A percentile compares a stretch with the other conserved stretches of the same genome.
These are phyloP conservation scores for Komagataella pseudopastoris DNA, from an alignment of 805 yeast species.

Conservation along the genomic window DNA sequence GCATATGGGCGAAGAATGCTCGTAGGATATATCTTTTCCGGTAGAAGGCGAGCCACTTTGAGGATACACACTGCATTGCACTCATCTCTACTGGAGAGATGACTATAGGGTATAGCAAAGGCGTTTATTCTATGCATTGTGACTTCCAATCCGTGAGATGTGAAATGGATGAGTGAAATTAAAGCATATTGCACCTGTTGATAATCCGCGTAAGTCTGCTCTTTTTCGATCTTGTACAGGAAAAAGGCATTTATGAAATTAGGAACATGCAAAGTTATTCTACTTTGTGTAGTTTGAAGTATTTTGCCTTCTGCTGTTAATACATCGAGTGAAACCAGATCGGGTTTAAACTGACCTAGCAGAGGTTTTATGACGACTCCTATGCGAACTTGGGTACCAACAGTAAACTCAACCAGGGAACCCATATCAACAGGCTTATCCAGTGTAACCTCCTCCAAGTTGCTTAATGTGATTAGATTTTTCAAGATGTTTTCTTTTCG, in stretches of 20 bases:
- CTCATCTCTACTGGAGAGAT: background rate
- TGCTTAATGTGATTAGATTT: no score
- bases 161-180: background rate
- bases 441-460: background rate
- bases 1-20: background rate
- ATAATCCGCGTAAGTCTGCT: background rate
- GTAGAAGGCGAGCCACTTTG: background rate
- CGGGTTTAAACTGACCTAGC: background rate
- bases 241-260: background rate
- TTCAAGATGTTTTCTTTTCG: background rate
- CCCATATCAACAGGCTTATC: background rate
- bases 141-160: background rate
- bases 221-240: background rate
- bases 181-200: background rate
- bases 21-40: background rate
- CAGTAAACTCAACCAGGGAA: background rate
- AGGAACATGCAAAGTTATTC: conserved; percentile 1
- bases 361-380: background rate
- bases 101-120: background rate
- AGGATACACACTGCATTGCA: background rate
- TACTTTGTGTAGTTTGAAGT: background rate
- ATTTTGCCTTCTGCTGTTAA: background rate
- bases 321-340: background rate
- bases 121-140: background rate
- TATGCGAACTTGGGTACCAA: background rate